Conservation (phyloP, 2,329 filamentous ascomycete species). For the Kalaharituber pfeilii region DNA sequence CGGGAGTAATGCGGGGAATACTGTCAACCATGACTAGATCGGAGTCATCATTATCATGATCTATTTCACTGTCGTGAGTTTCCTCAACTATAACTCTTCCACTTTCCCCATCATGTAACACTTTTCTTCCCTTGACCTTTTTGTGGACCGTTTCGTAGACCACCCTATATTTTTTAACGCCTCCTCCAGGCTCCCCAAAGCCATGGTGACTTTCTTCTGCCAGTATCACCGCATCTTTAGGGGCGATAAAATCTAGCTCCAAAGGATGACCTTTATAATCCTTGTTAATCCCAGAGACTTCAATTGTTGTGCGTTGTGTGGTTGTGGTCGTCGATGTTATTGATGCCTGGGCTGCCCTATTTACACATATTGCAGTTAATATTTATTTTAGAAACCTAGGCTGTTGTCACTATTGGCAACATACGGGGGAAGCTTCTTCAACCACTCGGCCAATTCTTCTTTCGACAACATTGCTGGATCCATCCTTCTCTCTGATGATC, state of each 20-base stretch:
- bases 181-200: constrained; percentile 3
- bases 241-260: constrained; percentile 35
- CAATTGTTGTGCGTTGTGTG: constrained; percentile 47
- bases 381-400: background rate
- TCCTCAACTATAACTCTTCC: constrained; percentile 4
- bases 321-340: constrained; percentile 43
- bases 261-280: background rate
- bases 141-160: constrained; percentile 19
- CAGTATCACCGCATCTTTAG: constrained; percentile 22
- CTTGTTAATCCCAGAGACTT: constrained; percentile 38
- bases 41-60: background rate
- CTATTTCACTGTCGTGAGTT: constrained; percentile 23
- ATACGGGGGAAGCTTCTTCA: constrained; percentile 14
- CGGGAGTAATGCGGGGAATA: background rate
- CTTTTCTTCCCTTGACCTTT: constrained; percentile 5
- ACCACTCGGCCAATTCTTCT: background rate
- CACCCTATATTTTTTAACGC: constrained; percentile 14
- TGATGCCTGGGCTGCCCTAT: constrained; percentile 35
- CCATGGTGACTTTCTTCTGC: constrained; percentile 12
- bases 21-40: background rate
- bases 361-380: background rate
- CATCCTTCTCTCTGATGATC: too few relatives aligned
- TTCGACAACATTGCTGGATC: constrained; percentile 13
- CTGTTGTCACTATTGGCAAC: background rate
- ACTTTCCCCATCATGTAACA: background rate